Percentiles rank a stretch among this genome's conserved stretches.
phyloP scores from a whole-genome alignment of 768 basidiomycete genomes.

The Tubosaeta sp. region DNA sequence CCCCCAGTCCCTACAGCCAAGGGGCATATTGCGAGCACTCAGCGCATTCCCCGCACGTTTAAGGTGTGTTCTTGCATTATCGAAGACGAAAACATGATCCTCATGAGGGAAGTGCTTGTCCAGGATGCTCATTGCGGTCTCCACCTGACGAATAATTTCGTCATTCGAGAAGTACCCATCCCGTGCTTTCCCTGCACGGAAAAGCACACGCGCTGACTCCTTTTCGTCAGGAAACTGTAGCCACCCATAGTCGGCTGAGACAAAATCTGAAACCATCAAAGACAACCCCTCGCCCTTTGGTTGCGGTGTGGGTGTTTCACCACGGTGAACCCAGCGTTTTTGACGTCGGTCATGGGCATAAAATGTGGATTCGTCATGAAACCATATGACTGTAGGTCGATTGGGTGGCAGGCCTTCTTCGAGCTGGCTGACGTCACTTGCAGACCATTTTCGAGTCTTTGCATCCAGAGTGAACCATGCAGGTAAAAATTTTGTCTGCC shows the following conservation, averaged over 20 bases:
- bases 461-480: background rate
- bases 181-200: background rate
- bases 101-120: slow-evolving; percentile 17
- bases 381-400: background rate
- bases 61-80: slow-evolving; percentile 25
- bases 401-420: background rate
- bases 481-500: slow-evolving; percentile 1
- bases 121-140: slow-evolving; percentile 17
- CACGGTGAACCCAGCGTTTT: background rate
- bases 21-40: slow-evolving; percentile 22
- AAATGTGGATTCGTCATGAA: background rate
- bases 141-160: slow-evolving; percentile 16
- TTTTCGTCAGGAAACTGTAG: background rate
- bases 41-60: slow-evolving; percentile 21
- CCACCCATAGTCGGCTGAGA: background rate
- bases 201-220: background rate
- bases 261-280: background rate
- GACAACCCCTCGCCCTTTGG: background rate
- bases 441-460: background rate
- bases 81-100: slow-evolving; percentile 18
- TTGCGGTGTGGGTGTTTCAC: background rate
- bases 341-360: background rate
- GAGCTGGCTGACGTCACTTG: background rate
- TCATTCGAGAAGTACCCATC: background rate
- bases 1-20: slow-evolving; percentile 6